Evolutionary conservation across 2,329 filamentous ascomycete genomes (phyloP), one percentile per base, ranked within the genome.

Genomic region (Diaporthe vexans): DNA sequence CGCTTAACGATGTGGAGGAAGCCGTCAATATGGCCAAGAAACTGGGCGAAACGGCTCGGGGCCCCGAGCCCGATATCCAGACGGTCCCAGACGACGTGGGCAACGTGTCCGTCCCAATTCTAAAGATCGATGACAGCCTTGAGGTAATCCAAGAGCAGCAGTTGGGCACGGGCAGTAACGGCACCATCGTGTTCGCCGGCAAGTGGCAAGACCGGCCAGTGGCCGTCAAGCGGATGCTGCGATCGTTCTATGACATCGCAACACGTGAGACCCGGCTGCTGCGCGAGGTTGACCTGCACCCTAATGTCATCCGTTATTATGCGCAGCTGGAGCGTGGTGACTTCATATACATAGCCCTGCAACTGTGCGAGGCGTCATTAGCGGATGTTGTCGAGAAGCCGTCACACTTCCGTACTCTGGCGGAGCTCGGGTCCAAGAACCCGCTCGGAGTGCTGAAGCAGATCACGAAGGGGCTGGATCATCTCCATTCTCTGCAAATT

Each of bases 301-400:
- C 94, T 17, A 98, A 99, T 82, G 96, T 99, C 56, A 97, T 99
- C 77, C 94, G 96, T 52, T 99, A 99, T 81, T 98, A 95, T 80
- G 95, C 95, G 65, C 95, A 98, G 79, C 94, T 98, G 79, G 92
- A 94, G 79, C 94, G 95, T 15, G 91, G 94, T 48, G 94, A 94
- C 24, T 99, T 99, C 83, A 88, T 98, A 51, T 99, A 99, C 82
- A 99, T 99, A 79, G 97, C 96, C 0, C 86, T 99, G 29, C 97
- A 99, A 83, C 90, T 97, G 8, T 99, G 97, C 80, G 95, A 96
- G 52, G 96, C 96, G 4, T 98, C 96, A 51, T 87, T 99, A 35
- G 96, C 95, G 74, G 97, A 99, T 79, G 91, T 99, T 1, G 91
- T 98, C 56, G 94, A 97, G 81, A 93, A 93, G 79, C 94, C 93